A percentile compares a stretch with the other conserved stretches of the same genome.
Conservation (phyloP, 2,329 filamentous ascomycete species). For the Podosphaera aphanis region DNA sequence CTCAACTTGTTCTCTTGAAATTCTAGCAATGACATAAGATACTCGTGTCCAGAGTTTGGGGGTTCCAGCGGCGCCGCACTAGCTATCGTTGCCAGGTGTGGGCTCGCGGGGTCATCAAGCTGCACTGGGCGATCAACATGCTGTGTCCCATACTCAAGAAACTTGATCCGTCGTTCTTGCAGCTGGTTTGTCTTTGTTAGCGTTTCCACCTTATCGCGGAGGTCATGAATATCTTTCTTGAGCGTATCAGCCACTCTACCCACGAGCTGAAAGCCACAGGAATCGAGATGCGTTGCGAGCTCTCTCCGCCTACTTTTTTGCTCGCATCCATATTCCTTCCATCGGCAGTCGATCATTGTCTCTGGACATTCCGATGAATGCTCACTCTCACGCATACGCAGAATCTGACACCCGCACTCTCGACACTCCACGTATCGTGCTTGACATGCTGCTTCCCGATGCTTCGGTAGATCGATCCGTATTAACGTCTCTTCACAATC, state of each 20-base stretch:
- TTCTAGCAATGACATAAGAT: constrained; percentile 23
- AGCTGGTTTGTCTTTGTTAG: constrained; percentile 19
- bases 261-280: constrained; percentile 29
- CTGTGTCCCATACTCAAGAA: constrained; percentile 18
- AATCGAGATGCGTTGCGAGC: constrained; percentile 22
- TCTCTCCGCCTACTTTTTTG: constrained; percentile 19
- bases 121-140: constrained; percentile 11
- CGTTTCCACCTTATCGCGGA: constrained; percentile 23
- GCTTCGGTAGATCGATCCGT: constrained; percentile 24
- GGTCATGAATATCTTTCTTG: constrained; percentile 20
- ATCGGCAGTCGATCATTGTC: constrained; percentile 22
- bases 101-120: constrained; percentile 8
- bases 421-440: constrained; percentile 15
- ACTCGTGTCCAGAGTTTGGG: constrained; percentile 20
- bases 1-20: constrained; percentile 32
- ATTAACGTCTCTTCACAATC: constrained; percentile 26
- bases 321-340: constrained; percentile 25
- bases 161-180: constrained; percentile 21
- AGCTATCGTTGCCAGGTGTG: constrained; percentile 11
- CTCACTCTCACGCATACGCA: constrained; percentile 9
- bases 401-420: constrained; percentile 11
- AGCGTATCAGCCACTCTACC: constrained; percentile 25
- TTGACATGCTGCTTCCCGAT: constrained; percentile 23
- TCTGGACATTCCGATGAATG: constrained; percentile 24
- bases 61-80: constrained; percentile 7